Evolutionary conservation across 495 filamentous ascomycete genomes (phyloP), one percentile per base, ranked within the genome.

Genomic region (Xylaria scruposa): DNA sequence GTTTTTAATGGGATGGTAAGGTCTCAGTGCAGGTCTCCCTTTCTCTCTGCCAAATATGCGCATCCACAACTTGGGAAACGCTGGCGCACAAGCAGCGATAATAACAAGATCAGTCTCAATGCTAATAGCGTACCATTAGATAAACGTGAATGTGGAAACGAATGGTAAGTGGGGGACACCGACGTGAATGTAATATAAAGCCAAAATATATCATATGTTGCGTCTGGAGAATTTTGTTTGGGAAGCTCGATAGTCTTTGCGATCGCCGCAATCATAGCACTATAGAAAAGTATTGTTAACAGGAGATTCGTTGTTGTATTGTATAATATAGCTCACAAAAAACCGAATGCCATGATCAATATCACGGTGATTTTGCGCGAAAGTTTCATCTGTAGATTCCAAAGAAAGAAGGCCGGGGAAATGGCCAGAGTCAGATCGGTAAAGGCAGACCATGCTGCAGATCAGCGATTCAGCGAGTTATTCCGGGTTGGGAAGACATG

Each of bases 211-310:
- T 59, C 56, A 19, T 36, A 59, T 2, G 56, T 59, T 24, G 31
- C 4, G 17, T 59, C 56, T 3, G 29, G 26, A 4, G 56, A 59
- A 36, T 36, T 38, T 1, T 33, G 31, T 17, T 31, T 7, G 7
- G 19, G 6, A 33, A 59, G 56, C 15, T 59, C 1, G 15, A 12
- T 5, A 19, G 17, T 17, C 31, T 59, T 59, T 4, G 17, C 31
- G 56, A 59, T 36, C 7, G 56, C 56, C 1, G 56, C 56, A 59
- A 59, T 59, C 56, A 59, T 59, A 6, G 56, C 56, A n/a, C 56
- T 59, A 26, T 36, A 4, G 13, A 36, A 59, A 0, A 24, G 7
- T 17, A 2, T 5, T n/a, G 6, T 59, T 2, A 59, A 6, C 15
- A 2, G n/a, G 4, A 19, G 7, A 31, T n/a, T 36, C 6, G 2